phyloP scores from a whole-genome alignment of 1,284 basidiomycete species.

The Chondrostereum purpureum region DNA sequence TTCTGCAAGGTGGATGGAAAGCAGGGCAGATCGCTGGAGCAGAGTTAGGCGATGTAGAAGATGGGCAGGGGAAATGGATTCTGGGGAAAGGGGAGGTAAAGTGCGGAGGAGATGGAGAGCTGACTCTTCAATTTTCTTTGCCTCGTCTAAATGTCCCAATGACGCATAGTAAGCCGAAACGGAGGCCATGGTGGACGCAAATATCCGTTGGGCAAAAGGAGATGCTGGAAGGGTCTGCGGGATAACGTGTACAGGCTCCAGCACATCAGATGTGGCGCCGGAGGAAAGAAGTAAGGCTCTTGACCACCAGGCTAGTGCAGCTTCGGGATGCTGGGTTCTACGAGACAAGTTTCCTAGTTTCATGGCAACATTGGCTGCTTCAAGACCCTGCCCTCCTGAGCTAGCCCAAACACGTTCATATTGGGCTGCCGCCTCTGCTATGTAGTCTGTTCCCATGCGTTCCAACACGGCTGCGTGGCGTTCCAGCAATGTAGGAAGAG shows the following conservation, averaged over 20 bases:
- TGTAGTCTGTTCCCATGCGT: conserved; percentile 54
- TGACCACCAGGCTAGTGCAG: conserved; percentile 63
- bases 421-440: conserved; percentile 52
- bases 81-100: conserved; percentile 41
- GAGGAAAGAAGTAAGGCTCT: conserved; percentile 44
- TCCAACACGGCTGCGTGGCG: conserved; percentile 65
- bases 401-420: conserved; percentile 61
- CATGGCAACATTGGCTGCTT: conserved; percentile 51
- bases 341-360: conserved; percentile 62
- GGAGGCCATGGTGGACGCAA: conserved; percentile 62
- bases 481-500: conserved; percentile 51
- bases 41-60: conserved; percentile 63
- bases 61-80: conserved; percentile 45
- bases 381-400: conserved; percentile 31
- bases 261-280: conserved; percentile 18
- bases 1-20: conserved; percentile 72
- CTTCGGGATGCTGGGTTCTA: conserved; percentile 43
- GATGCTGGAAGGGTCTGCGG: conserved; percentile 44
- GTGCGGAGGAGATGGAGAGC: conserved; percentile 66
- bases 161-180: conserved; percentile 68
- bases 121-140: conserved; percentile 59
- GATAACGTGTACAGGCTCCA: conserved; percentile 19
- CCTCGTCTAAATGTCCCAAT: conserved; percentile 57
- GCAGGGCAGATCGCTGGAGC: conserved; percentile 64
- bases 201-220: conserved; percentile 62